Evolutionary conservation across 176 grass and related monocot species (phyloP).

Genomic region (Stipa capillata): DNA sequence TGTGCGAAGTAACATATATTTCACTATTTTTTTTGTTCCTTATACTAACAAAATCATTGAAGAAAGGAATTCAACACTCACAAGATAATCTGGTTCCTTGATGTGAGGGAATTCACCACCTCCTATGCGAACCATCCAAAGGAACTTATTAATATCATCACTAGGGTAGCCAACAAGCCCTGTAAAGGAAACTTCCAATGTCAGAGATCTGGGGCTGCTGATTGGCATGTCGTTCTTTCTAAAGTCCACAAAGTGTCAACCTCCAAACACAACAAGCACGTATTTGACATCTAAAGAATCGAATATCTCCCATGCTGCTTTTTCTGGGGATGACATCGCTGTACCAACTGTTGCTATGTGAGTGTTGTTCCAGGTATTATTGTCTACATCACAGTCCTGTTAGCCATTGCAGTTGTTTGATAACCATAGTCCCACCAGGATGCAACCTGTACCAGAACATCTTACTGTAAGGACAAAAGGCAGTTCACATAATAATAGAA

Average conservation of each 20-base stretch:
- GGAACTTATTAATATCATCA: slow-evolving; percentile 99
- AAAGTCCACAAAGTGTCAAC: slow-evolving; percentile 17
- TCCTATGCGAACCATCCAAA: slow-evolving; percentile 99
- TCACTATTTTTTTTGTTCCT: background rate
- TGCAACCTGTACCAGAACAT: slow-evolving; percentile 54
- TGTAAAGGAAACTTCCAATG: slow-evolving; percentile 32
- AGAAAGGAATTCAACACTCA: slow-evolving; percentile 42
- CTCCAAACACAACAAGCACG: slow-evolving; percentile 97
- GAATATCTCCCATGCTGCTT: slow-evolving; percentile 98
- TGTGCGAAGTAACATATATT: background rate
- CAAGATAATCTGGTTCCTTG: slow-evolving; percentile 98
- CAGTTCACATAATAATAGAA: slow-evolving; percentile 1
- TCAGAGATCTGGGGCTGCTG: slow-evolving; percentile 19
- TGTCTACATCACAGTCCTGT: slow-evolving; percentile 97
- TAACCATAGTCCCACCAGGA: slow-evolving; percentile 99
- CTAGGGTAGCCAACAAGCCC: slow-evolving; percentile 98
- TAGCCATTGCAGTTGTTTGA: slow-evolving; percentile 99
- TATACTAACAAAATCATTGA: background rate
- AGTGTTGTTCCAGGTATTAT: slow-evolving; percentile 99
- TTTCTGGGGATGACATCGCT: slow-evolving; percentile 99
- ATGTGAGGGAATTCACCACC: slow-evolving; percentile 99
- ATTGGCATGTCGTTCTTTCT: background rate
- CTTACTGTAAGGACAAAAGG: slow-evolving; percentile 2
- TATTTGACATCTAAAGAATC: slow-evolving; percentile 99
- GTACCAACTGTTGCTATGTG: slow-evolving; percentile 99